Conservation (phyloP, 768 basidiomycete species). For the Dacryopinax spathularia region DNA sequence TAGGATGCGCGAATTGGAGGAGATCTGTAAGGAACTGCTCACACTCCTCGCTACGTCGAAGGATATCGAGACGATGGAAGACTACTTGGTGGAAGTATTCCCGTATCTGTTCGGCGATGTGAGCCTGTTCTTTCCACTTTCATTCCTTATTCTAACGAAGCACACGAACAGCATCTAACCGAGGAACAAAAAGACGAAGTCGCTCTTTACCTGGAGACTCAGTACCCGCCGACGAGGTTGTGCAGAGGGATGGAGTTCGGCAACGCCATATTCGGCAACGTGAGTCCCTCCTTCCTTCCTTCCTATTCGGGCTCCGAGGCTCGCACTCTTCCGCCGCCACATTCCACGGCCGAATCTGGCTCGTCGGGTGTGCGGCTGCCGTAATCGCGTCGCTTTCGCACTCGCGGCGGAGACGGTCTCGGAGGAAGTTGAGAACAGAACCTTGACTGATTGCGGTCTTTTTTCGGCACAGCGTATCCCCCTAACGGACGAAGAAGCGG, state of each 20-base stretch:
- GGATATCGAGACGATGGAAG: background rate
- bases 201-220: background rate
- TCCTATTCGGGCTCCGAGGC: too few relatives aligned
- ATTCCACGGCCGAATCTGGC: too few relatives aligned
- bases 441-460: background rate
- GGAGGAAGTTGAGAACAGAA: too few relatives aligned
- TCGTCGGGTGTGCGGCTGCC: too few relatives aligned
- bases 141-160: background rate
- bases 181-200: background rate
- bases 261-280: background rate
- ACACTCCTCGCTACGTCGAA: background rate
- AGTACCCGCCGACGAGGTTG: background rate
- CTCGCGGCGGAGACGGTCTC: background rate
- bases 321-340: too few relatives aligned
- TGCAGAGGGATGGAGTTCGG: conserved; percentile 1
- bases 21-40: background rate
- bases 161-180: background rate
- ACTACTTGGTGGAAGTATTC: background rate
- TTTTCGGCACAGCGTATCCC: background rate
- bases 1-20: background rate
- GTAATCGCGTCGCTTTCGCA: background rate
- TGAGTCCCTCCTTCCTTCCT: too few relatives aligned
- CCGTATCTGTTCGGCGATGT: background rate
- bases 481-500: background rate
- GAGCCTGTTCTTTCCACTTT: background rate